A percentile compares a stretch with the other conserved stretches of the same genome.
phyloP scores from a whole-genome alignment of 495 filamentous ascomycete species.

The Clohesyomyces aquaticus region DNA sequence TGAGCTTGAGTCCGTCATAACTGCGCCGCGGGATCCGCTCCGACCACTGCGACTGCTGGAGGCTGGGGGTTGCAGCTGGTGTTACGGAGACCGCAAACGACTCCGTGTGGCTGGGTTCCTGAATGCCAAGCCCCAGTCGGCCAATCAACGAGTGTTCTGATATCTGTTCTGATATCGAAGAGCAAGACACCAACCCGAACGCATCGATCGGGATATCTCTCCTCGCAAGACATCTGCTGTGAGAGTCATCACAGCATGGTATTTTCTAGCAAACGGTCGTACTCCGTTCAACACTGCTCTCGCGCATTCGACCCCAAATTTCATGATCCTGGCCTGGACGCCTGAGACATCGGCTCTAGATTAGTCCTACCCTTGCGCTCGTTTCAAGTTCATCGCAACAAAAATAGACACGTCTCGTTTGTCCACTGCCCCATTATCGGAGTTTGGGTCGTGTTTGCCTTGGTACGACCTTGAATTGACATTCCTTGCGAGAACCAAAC shows the following conservation, averaged over 20 bases:
- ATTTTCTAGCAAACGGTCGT: background rate
- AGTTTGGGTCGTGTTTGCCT: too few species aligned
- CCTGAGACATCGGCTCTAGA: background rate
- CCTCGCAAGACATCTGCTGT: background rate
- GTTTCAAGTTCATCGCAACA: background rate
- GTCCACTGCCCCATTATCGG: too few species aligned
- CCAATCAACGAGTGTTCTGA: background rate
- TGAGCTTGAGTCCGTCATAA: background rate
- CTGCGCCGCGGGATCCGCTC: slow-evolving; percentile 1
- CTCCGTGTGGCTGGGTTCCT: background rate
- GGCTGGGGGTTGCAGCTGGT: background rate
- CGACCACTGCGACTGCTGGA: slow-evolving; percentile 8
- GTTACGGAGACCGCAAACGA: background rate
- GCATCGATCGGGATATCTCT: background rate
- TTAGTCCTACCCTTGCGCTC: background rate
- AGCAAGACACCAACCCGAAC: too few species aligned
- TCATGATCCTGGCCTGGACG: background rate
- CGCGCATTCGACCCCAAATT: background rate
- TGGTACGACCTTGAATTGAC: too few species aligned
- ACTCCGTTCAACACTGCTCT: too few species aligned
- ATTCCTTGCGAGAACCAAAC: too few species aligned
- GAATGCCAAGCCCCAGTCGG: background rate
- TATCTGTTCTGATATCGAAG: background rate
- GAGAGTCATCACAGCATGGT: background rate
- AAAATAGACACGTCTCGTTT: background rate